Evolutionary conservation across 1,139 yeast species (phyloP), one percentile per base, ranked within the genome.

Genomic region (Citeromyces hawaiiensis): DNA sequence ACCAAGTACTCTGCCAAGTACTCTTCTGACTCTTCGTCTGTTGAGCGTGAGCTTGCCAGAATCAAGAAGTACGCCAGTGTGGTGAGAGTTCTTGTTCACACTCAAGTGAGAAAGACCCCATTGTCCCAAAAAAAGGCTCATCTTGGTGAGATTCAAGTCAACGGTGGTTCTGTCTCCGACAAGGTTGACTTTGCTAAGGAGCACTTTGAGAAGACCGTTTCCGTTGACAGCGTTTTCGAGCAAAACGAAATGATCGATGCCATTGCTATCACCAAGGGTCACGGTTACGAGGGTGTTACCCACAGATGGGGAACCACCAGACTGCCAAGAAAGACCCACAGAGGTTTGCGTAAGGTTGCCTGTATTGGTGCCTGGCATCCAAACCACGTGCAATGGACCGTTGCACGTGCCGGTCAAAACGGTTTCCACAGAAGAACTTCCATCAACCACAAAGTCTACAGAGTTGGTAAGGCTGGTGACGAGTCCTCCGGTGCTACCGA

Each of bases 301-400:
- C 95, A 87, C 87, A 87, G 99, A 85, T 91, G 97, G 97, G 98
- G 98, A 69, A 91, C 98, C 82, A 93, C 88, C 91, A 87, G 83
- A 80, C 78, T 91, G 61, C 98, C 99, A 74, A 87, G 99, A 80
- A 91, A 91, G 94, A 91, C 99, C 68, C 99, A 91, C 75, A 87
- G 97, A 83, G 99, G 99, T 91, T 80, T 88, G 68, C 87, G 99
- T 82, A 93, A 93, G 87, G 98, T 91, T 72, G 99, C 98, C 66
- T 91, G 99, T 87, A 93, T 91, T 65, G 99, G 99, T 82, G 96
- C 99, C 66, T 91, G 99, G 99, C 98, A 91, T 78, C 98, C 98
- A 72, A 83, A 96, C 74, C 95, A 91, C 77, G 99, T 91, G 66
- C 76, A 80, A 73, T 91, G 94, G 94, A 83, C 97, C 65, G 98